Percentiles rank a stretch among this genome's conserved stretches.
These are phyloP conservation scores for Boletus eberwhitei DNA, from an alignment of 768 basidiomycete species.

Conservation along the genomic window DNA sequence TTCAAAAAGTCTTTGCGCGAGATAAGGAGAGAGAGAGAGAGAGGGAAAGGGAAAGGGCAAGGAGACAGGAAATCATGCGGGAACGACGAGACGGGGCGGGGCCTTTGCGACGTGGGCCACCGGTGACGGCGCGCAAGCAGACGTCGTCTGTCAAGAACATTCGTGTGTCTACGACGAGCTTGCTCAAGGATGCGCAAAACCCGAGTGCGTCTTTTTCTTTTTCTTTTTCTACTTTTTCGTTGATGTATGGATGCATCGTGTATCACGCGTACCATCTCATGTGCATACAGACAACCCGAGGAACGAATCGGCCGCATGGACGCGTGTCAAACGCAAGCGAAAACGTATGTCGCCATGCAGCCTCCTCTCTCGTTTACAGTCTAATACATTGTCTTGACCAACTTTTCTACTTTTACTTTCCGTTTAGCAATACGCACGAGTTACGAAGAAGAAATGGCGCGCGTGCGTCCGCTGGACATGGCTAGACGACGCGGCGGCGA, in stretches of 20 bases:
- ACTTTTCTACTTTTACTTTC: not conserved
- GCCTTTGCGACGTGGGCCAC: not conserved
- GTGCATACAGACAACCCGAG: not conserved
- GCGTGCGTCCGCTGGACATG: slow-evolving; percentile 10
- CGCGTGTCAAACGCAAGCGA: slow-evolving; percentile 11
- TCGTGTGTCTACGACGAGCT: slow-evolving; percentile 7
- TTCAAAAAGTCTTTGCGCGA: not conserved
- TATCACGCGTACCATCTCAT: not conserved
- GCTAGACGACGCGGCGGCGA: slow-evolving; percentile 6
- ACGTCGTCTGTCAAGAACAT: slow-evolving; percentile 4
- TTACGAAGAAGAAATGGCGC: slow-evolving; percentile 1
- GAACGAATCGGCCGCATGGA: slow-evolving; percentile 13
- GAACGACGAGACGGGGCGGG: not conserved
- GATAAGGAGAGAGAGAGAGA: slow-evolving; percentile 9
- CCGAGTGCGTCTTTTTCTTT: slow-evolving; percentile 13
- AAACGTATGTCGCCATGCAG: slow-evolving; percentile 11
- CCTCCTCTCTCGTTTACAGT: not conserved
- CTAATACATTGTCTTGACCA: not conserved
- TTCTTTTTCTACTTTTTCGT: not conserved
- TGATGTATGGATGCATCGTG: not conserved
- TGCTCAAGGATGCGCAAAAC: slow-evolving; percentile 20
- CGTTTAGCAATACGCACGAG: slow-evolving; percentile 14
- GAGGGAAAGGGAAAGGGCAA: not conserved
- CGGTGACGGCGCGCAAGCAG: slow-evolving; percentile 14
- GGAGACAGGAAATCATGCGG: not conserved